Conservation (phyloP, 176 grass and related monocot species). For the Oryza officinalis region DNA sequence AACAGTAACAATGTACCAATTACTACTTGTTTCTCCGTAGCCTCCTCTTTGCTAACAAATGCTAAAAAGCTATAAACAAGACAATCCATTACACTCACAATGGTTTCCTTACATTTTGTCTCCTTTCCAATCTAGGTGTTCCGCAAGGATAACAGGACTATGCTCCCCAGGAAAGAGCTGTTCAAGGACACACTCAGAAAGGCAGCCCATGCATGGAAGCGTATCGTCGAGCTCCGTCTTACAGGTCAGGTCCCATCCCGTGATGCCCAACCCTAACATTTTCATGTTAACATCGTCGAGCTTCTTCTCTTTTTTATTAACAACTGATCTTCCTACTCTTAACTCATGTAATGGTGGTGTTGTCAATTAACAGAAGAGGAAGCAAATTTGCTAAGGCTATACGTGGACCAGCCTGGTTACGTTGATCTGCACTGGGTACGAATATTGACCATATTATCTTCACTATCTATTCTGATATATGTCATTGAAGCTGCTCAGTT, state of each 20-base stretch:
- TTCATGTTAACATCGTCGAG: too few relatives aligned
- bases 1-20: not conserved
- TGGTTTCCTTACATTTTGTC: not conserved
- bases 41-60: not conserved
- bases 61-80: not conserved
- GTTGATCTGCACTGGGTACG: constrained; percentile 97
- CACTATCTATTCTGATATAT: not conserved
- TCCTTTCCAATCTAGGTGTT: constrained; percentile 58
- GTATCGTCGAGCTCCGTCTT: constrained; percentile 76
- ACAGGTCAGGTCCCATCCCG: constrained; percentile 53
- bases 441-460: not conserved
- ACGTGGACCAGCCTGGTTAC: constrained; percentile 84
- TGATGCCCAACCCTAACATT: not conserved
- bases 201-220: constrained; percentile 74
- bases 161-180: constrained; percentile 77
- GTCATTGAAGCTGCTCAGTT: not conserved
- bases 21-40: not conserved
- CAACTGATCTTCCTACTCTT: not conserved
- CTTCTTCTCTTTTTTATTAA: not conserved
- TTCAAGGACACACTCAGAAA: constrained; percentile 95
- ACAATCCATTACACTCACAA: not conserved
- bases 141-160: constrained; percentile 80
- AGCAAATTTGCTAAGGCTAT: constrained; percentile 69
- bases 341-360: not conserved
- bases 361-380: constrained; percentile 76